Percentiles rank a stretch among this genome's conserved stretches.
phyloP scores from a whole-genome alignment of 768 basidiomycete species.

The Amanita exitialis region DNA sequence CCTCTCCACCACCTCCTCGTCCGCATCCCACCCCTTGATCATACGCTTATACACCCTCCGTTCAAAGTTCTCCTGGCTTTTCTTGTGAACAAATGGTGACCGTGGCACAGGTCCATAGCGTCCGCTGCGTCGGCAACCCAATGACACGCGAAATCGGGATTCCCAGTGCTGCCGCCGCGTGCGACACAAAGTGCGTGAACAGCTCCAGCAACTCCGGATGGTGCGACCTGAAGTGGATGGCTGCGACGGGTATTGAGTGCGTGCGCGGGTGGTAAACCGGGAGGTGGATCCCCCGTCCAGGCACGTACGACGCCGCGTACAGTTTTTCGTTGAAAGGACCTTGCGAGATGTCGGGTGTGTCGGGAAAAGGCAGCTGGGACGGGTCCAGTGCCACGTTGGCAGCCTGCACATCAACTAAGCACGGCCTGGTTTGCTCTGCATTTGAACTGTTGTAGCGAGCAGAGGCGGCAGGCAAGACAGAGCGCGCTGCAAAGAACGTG shows the following conservation, averaged over 20 bases:
- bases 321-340: constrained; percentile 24
- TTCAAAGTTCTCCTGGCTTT: constrained; percentile 93
- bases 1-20: constrained; percentile 63
- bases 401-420: too few relatives aligned
- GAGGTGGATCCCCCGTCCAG: constrained; percentile 47
- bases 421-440: too few relatives aligned
- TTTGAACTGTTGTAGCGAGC: too few relatives aligned
- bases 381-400: too few relatives aligned
- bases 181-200: constrained; percentile 75
- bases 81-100: constrained; percentile 88
- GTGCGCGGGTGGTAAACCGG: constrained; percentile 50
- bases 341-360: too few relatives aligned
- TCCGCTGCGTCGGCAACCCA: constrained; percentile 62
- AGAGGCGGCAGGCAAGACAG: too few relatives aligned
- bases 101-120: constrained; percentile 80
- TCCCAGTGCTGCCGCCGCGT: constrained; percentile 77
- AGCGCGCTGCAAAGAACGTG: too few relatives aligned
- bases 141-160: constrained; percentile 65
- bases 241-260: constrained; percentile 68
- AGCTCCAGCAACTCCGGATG: constrained; percentile 56
- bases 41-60: constrained; percentile 72
- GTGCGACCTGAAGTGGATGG: constrained; percentile 78
- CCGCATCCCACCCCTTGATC: constrained; percentile 88
- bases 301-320: constrained; percentile 48
- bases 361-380: too few relatives aligned